phyloP scores from a whole-genome alignment of 805 yeast genomes.

The Zygotorulaspora sp. region DNA sequence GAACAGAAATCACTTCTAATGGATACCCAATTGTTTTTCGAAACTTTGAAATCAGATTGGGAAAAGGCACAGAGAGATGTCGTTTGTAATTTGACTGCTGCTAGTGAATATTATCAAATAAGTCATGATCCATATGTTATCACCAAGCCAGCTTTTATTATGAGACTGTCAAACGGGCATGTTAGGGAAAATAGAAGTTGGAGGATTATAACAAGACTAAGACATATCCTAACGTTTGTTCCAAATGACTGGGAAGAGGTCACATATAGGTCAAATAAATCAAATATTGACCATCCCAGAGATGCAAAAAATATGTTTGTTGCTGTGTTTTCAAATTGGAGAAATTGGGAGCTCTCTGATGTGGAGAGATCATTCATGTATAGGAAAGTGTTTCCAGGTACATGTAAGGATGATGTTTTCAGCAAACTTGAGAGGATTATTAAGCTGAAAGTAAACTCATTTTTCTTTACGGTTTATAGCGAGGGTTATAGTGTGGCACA shows the following conservation, averaged over 20 bases:
- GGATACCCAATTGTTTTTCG: constrained; percentile 10
- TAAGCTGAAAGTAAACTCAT: constrained; percentile 20
- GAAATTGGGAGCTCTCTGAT: constrained; percentile 83
- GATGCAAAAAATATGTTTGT: constrained; percentile 52
- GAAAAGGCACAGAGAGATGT: constrained; percentile 33
- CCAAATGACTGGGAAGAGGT: constrained; percentile 48
- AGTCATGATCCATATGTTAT: constrained; percentile 85
- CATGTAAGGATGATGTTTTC: constrained; percentile 8
- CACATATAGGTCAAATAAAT: constrained; percentile 13
- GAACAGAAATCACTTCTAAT: constrained; percentile 10
- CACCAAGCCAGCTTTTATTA: constrained; percentile 81
- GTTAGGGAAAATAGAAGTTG: constrained; percentile 79
- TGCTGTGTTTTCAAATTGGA: constrained; percentile 67
- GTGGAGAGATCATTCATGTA: constrained; percentile 56
- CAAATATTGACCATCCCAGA: constrained; percentile 22
- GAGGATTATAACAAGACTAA: constrained; percentile 74
- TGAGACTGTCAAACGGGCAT: constrained; percentile 67
- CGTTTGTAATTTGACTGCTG: constrained; percentile 42
- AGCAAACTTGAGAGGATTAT: constrained; percentile 13
- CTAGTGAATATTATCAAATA: constrained; percentile 49
- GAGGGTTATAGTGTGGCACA: constrained; percentile 25
- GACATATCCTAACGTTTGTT: constrained; percentile 62
- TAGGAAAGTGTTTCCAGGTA: constrained; percentile 43
- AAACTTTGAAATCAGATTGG: constrained; percentile 9
- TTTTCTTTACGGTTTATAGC: constrained; percentile 27